Base-by-base conservation (phyloP, 805 yeast species). In the Lachancea nothofagi region DNA sequence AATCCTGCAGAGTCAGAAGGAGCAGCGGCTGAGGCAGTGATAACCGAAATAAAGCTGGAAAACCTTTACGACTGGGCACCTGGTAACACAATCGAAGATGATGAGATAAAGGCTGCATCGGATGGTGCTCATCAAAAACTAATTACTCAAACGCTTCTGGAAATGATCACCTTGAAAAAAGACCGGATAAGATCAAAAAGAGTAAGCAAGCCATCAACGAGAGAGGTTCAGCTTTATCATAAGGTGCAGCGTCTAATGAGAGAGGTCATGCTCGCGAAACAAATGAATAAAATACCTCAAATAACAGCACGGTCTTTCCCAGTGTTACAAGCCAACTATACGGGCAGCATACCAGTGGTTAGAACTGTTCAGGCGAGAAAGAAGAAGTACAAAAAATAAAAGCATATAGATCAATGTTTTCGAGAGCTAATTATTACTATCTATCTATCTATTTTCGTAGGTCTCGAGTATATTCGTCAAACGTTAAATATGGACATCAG, bases 281-380 rank as follows among this genome's bases (percentile, higher is more conserved):
- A 41, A 48, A 59, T 56, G 5, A 59, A 52, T 45, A 62, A 50
- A 18, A 33, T 65, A 8, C 61, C 60, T 19, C 53, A 47, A 15
- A 43, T 45, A n/a, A 47, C 48, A 29, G 58, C 64, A 31, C 60
- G 65, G 29, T 62, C 61, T 18, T 57, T 89, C 33, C 95, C 96
- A 1, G 80, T 83, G 0, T 69, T 83, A 41, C 78, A 78, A 55
- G 74, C 79, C 18, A 85, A 80, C 48, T 88, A 85, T 54, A 65
- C 74, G 26, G 97, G 97, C 33, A 72, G 82, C 1, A 69, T 89
- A 53, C 96, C 96, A 1, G 83, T 84, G 2, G 55, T 58, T 10
- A 56, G 62, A 43, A 43, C 53, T 6, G 55, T 55, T 28, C 52
- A 51, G 12, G 42, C 50, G 7, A 54, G 59, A 36, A 59, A 55